These are phyloP conservation scores for maize (Zea mays) DNA, from an alignment of 176 grass and related monocot species.

Conservation along the genomic window Zm-B73-REFERENCE-NAM-5.0 NC_050100.1:65208001-65208500, in stretches of 20 bases:
- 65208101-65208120: constrained; percentile 83
- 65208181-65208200: constrained; percentile 82
- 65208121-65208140: constrained; percentile 65
- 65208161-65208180: constrained; percentile 86
- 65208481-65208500: constrained; percentile 98
- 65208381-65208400: constrained; percentile 95
- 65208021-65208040: constrained; percentile 53
- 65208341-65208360: constrained; percentile 16
- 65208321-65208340: constrained; percentile 1
- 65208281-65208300: neutral
- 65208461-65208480: constrained; percentile 94
- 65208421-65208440: constrained; percentile 74
- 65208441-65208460: constrained; percentile 76
- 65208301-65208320: neutral
- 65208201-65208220: constrained; percentile 78
- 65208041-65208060: constrained; percentile 61
- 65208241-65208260: neutral
- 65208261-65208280: neutral
- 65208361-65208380: constrained; percentile 89
- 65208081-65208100: constrained; percentile 76
- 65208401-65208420: constrained; percentile 86
- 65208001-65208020: constrained; percentile 58
- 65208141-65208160: constrained; percentile 66
- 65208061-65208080: constrained; percentile 91
- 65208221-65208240: constrained; percentile 17